Evolutionary conservation across 306 rosid species (phyloP), one percentile per base, ranked within the genome.

Genomic region (Ammopiptanthus mongolicus): DNA sequence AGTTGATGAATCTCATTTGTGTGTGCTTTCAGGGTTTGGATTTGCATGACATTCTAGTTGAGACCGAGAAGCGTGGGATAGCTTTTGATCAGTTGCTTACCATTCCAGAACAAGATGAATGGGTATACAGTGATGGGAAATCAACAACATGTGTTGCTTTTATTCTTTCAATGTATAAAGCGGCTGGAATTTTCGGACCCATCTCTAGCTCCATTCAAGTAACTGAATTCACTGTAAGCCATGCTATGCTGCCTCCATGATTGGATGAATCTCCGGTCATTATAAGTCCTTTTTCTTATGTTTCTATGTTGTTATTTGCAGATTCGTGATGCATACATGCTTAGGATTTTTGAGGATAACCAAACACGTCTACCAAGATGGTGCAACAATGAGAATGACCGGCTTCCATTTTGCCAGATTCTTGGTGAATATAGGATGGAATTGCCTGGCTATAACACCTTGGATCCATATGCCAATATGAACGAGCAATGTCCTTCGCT

Each of bases 251-350:
- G 47, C 66, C 39, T 65, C 4, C 1, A 9, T 77, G 22, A 10
- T 69, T 59, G 12, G 55, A 37, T 31, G n/a, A 77, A 66, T 28
- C 42, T 28, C 13, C 1, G 29, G 8, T 21, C 36, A 19, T 33
- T 29, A 22, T 5, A 22, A 28, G 63, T 17, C 14, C 67, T 29
- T 36, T 33, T 69, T 17, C 55, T 75, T 57, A 72, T 69, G 53
- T 22, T 69, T 44, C 12, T 14, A 11, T 70, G 48, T 57, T 9
- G 25, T 22, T 25, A n/a, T 46, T 29, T 46, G 60, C 85, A 94
- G 98, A 94, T 94, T 78, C 95, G 96, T 3, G 97, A 94, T 74
- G 98, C 98, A 5, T 94, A 91, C 80, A 87, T 88, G 95, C 93
- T 94, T 13, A 91, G 82, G 80, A 79, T 91, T 70, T 95, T 90